These are phyloP conservation scores for Boechera divaricarpa DNA, from an alignment of 345 rosid species.

Conservation along the genomic window DNA sequence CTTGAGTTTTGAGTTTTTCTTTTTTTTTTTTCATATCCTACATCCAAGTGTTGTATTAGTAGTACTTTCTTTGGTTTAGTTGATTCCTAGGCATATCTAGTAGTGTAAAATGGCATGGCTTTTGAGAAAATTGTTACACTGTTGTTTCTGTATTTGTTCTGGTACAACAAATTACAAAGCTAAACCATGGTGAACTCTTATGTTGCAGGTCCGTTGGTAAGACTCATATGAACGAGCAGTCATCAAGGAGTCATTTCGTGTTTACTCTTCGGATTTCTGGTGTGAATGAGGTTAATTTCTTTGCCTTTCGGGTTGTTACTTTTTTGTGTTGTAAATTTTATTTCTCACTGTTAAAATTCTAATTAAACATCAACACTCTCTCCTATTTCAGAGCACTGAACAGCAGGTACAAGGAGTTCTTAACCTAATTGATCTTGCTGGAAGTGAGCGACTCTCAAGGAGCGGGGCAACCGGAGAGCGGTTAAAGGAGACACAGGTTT, in stretches of 20 bases:
- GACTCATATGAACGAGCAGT: slow-evolving; percentile 90
- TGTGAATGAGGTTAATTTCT: slow-evolving; percentile 70
- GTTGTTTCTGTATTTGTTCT: neutral
- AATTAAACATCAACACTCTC: slow-evolving; percentile 20
- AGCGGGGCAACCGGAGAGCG: slow-evolving; percentile 97
- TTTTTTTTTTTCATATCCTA: neutral
- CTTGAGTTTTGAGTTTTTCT: neutral
- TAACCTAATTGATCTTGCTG: slow-evolving; percentile 93
- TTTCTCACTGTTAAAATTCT: neutral
- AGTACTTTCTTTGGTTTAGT: too few relatives aligned
- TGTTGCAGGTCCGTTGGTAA: slow-evolving; percentile 78
- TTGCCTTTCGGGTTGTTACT: neutral
- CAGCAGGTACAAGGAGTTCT: slow-evolving; percentile 96
- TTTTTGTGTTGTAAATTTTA: neutral
- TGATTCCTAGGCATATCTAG: too few relatives aligned
- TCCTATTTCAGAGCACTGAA: slow-evolving; percentile 66
- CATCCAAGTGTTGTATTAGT: neutral
- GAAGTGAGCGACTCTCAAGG: slow-evolving; percentile 89
- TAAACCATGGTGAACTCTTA: slow-evolving; percentile 12
- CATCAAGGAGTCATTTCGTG: slow-evolving; percentile 85
- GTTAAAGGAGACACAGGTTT: slow-evolving; percentile 92
- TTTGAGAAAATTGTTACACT: slow-evolving; percentile 7
- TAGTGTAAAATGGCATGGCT: neutral
- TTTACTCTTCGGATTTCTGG: slow-evolving; percentile 86
- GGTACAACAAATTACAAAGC: neutral